Conservation (phyloP, 768 basidiomycete species). For the Lactarius psammicola region DNA sequence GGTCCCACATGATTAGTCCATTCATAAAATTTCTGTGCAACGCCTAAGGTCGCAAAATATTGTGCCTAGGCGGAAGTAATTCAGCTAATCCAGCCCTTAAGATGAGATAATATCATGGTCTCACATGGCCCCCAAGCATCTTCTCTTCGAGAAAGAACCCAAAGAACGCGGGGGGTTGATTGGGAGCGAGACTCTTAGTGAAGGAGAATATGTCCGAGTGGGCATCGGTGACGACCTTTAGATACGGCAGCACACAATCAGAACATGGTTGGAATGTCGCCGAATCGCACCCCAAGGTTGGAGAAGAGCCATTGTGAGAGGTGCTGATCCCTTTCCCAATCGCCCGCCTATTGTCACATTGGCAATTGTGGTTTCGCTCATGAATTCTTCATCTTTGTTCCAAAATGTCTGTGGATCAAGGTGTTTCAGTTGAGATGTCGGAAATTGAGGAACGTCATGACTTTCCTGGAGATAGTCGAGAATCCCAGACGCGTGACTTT, state of each 20-base stretch:
- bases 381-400: constrained; percentile 21
- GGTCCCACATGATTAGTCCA: constrained; percentile 15
- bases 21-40: constrained; percentile 14
- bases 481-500: constrained; percentile 9
- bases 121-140: constrained; percentile 16
- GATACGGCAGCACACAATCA: constrained; percentile 17
- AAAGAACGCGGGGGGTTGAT: constrained; percentile 1
- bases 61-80: constrained; percentile 8
- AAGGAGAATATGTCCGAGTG: constrained; percentile 15
- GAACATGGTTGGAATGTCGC: constrained; percentile 23
- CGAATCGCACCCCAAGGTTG: constrained; percentile 20
- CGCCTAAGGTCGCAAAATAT: constrained; percentile 15
- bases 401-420: constrained; percentile 17
- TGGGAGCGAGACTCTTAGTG: not conserved
- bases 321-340: constrained; percentile 13
- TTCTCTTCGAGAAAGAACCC: constrained; percentile 18
- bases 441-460: not conserved
- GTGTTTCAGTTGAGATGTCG: not conserved
- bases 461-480: constrained; percentile 25
- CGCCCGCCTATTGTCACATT: constrained; percentile 12
- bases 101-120: not conserved
- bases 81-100: not conserved
- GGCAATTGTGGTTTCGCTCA: constrained; percentile 23
- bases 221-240: constrained; percentile 17
- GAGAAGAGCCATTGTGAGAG: constrained; percentile 6